Evolutionary conservation across 768 basidiomycete genomes (phyloP), one percentile per base, ranked within the genome.

Genomic region (Pulveroboletus frians): DNA sequence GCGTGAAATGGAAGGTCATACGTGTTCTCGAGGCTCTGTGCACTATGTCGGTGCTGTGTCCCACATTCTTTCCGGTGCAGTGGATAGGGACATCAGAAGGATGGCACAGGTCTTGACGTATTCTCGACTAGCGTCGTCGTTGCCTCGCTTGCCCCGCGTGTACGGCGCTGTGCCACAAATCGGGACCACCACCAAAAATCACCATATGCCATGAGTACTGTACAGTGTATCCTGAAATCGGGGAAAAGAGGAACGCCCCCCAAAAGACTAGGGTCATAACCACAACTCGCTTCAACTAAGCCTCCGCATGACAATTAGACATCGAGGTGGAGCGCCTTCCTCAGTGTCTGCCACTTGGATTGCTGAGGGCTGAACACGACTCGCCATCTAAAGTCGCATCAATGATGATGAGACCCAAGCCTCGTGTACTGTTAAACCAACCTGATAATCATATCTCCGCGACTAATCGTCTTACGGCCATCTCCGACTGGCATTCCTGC

Each of bases 401-500:
- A 53, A 8, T 26, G 17, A 46, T 36, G 29, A 50, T 31, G 18
- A 20, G 41, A 21, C 20, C 30, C 18, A 2, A 47, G 26, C 39
- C 46, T 54, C 51, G 37, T 43, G 43, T 20, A 37, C 44, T 36
- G 48, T 26, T 26, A 31, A 47, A 60, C 54, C 43, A 46, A 85
- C 84, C 76, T 77, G 48, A 87, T 71, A 50, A 85, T 69, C 58
- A 87, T 68, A 58, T 83, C 81, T 15, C 84, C 83, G 57, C 77
- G 73, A 31, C 80, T 81, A 45, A 78, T 63, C 9, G 77, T 68
- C 57, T 71, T 68, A 9, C 79, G 75, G 27, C 74, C 68, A n/a
- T 76, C 71, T 48, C 77, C 68, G 39, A 81, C 70, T 35, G 83
- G 83, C 85, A 87, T 87, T n/a, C 85, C 85, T 46, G 78, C 80